phyloP scores from a whole-genome alignment of 2,329 filamentous ascomycete species.

The Truncatella angustata region DNA sequence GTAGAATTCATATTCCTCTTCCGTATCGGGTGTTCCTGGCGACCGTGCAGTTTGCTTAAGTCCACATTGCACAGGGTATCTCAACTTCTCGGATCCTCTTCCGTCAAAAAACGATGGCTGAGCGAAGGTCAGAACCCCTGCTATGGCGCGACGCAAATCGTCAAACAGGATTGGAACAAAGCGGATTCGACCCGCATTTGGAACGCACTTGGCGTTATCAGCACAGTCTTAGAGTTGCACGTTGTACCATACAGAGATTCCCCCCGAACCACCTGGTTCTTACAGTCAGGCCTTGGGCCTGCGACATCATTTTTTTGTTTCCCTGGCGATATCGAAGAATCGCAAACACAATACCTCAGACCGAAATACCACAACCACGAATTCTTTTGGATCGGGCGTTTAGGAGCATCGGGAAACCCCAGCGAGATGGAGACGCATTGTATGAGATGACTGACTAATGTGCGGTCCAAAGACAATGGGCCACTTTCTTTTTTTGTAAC shows the following conservation, averaged over 20 bases:
- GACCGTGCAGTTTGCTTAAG: too few relatives aligned
- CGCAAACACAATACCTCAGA: background rate
- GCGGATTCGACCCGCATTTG: too few relatives aligned
- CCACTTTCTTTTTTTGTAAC: conserved; percentile 5
- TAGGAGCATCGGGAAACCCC: conserved; percentile 11
- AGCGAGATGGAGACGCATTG: conserved; percentile 13
- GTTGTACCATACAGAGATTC: background rate
- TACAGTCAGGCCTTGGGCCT: background rate
- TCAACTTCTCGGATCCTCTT: background rate
- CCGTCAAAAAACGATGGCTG: too few relatives aligned
- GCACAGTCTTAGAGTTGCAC: background rate
- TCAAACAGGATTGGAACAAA: too few relatives aligned
- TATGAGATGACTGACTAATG: conserved; percentile 14
- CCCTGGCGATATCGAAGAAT: background rate
- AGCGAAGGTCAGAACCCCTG: background rate
- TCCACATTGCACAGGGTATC: background rate
- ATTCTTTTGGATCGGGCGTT: conserved; percentile 5
- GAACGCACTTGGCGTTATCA: too few relatives aligned
- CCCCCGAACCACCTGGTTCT: background rate
- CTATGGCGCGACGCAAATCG: background rate
- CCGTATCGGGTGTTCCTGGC: background rate
- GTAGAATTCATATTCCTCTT: conserved; percentile 13
- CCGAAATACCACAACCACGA: background rate
- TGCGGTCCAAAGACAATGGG: conserved; percentile 2
- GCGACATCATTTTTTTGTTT: background rate